Percentiles rank a stretch among this genome's conserved stretches.
These are phyloP conservation scores for Lantana camara DNA, from an alignment of 257 asterid species.

Conservation along the genomic window DNA sequence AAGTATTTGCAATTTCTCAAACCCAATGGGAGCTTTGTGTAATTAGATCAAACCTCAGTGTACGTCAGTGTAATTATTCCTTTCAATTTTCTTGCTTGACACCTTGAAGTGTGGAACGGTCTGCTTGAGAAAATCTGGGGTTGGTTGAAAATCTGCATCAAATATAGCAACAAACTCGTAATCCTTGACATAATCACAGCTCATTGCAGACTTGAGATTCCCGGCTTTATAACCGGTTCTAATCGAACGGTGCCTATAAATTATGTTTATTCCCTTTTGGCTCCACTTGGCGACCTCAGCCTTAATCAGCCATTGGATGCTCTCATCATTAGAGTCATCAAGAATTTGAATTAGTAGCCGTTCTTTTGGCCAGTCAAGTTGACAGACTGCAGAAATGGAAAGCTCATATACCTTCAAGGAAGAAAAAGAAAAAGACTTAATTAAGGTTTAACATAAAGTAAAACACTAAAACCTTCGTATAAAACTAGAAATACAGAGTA, in stretches of 20 bases:
- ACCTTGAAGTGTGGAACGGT: slow-evolving; percentile 81
- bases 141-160: slow-evolving; percentile 78
- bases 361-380: slow-evolving; percentile 73
- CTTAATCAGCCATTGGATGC: slow-evolving; percentile 50
- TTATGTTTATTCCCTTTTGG: slow-evolving; percentile 58
- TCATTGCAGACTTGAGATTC: slow-evolving; percentile 73
- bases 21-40: no score
- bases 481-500: background rate
- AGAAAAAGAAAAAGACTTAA: background rate
- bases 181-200: slow-evolving; percentile 64
- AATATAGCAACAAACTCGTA: slow-evolving; percentile 75
- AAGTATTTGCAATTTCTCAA: no score
- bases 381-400: slow-evolving; percentile 68
- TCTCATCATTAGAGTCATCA: slow-evolving; percentile 63
- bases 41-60: no score
- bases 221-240: slow-evolving; percentile 82
- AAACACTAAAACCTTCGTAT: background rate
- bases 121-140: slow-evolving; percentile 60
- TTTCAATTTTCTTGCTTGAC: no score
- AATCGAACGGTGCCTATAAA: slow-evolving; percentile 58
- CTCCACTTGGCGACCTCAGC: slow-evolving; percentile 59
- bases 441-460: slow-evolving; percentile 7
- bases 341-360: slow-evolving; percentile 62
- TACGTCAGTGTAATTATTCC: no score
- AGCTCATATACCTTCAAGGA: slow-evolving; percentile 61